These are phyloP conservation scores for Russula virescens DNA, from an alignment of 768 basidiomycete species.

Conservation along the genomic window DNA sequence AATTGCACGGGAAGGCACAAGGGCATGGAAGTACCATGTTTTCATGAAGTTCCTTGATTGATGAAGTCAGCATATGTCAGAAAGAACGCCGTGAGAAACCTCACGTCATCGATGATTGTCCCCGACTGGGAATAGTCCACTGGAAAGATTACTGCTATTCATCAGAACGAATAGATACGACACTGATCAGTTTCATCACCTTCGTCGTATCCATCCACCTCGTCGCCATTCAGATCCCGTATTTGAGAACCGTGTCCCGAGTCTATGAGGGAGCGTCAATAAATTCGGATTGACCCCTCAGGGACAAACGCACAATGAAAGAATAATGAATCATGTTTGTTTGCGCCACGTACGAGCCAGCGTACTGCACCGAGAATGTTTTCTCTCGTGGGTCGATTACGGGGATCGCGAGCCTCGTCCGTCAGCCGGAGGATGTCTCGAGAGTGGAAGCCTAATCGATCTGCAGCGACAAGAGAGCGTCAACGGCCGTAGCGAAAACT, in stretches of 20 bases:
- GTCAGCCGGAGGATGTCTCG: constrained; percentile 47
- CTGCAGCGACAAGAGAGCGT: constrained; percentile 21
- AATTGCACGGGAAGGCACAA: neutral
- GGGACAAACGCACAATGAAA: constrained; percentile 32
- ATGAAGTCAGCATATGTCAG: neutral
- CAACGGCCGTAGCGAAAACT: neutral
- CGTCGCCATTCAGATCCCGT: constrained; percentile 37
- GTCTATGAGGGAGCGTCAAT: constrained; percentile 19
- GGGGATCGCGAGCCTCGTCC: constrained; percentile 36
- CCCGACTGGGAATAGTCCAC: constrained; percentile 41
- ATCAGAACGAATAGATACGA: neutral
- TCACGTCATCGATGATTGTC: constrained; percentile 46
- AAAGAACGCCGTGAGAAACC: constrained; percentile 19
- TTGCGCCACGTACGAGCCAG: constrained; percentile 45
- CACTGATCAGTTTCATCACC: constrained; percentile 7
- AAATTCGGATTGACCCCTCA: neutral
- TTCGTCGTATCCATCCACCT: constrained; percentile 38
- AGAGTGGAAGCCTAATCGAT: constrained; percentile 36
- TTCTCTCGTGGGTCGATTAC: constrained; percentile 38
- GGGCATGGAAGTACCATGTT: constrained; percentile 8
- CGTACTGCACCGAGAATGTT: constrained; percentile 48
- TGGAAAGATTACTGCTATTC: constrained; percentile 39
- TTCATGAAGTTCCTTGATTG: constrained; percentile 20
- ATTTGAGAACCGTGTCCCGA: constrained; percentile 49
- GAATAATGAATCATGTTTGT: constrained; percentile 41